Percentiles rank a stretch among this genome's conserved stretches.
phyloP scores from a whole-genome alignment of 371 early-diverging fungal genomes.

The Mortierella sp. region DNA sequence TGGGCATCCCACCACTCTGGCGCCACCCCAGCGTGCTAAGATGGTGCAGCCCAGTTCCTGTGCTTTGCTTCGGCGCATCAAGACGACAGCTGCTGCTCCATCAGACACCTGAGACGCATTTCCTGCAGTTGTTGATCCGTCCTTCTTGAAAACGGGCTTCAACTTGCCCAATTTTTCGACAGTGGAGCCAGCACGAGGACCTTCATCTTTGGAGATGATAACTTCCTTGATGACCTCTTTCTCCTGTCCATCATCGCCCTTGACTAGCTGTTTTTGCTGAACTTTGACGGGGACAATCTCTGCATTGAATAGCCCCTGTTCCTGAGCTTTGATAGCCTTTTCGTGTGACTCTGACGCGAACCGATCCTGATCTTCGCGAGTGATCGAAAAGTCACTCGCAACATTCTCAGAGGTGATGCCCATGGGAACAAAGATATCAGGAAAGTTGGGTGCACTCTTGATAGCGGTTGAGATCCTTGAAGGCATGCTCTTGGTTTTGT shows the following conservation, averaged over 20 bases:
- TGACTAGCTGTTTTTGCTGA: slow-evolving; percentile 57
- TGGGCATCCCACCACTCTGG: slow-evolving; percentile 93
- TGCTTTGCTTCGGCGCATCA: slow-evolving; percentile 95
- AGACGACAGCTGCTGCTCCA: slow-evolving; percentile 96
- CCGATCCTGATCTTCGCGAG: slow-evolving; percentile 89
- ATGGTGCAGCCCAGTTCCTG: slow-evolving; percentile 88
- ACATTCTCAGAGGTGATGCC: slow-evolving; percentile 97
- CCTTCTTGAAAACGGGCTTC: slow-evolving; percentile 89
- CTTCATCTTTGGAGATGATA: slow-evolving; percentile 89
- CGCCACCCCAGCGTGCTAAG: slow-evolving; percentile 89
- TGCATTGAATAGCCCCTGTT: slow-evolving; percentile 89
- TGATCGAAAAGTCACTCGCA: slow-evolving; percentile 83
- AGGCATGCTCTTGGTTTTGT: slow-evolving; percentile 39
- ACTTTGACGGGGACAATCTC: slow-evolving; percentile 94
- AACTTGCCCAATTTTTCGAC: slow-evolving; percentile 85
- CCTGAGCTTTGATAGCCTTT: slow-evolving; percentile 88
- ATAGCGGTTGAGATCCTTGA: slow-evolving; percentile 78
- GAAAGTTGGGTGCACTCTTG: slow-evolving; percentile 71
- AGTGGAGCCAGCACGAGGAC: slow-evolving; percentile 89
- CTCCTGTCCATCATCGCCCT: slow-evolving; percentile 77
- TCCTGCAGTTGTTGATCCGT: slow-evolving; percentile 96
- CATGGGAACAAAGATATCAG: slow-evolving; percentile 89
- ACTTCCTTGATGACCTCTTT: slow-evolving; percentile 72
- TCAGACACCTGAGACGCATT: slow-evolving; percentile 98
- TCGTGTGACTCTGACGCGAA: slow-evolving; percentile 85